Evolutionary conservation across 2,329 filamentous ascomycete species (phyloP).

Genomic region (Alternaria infectoria): DNA sequence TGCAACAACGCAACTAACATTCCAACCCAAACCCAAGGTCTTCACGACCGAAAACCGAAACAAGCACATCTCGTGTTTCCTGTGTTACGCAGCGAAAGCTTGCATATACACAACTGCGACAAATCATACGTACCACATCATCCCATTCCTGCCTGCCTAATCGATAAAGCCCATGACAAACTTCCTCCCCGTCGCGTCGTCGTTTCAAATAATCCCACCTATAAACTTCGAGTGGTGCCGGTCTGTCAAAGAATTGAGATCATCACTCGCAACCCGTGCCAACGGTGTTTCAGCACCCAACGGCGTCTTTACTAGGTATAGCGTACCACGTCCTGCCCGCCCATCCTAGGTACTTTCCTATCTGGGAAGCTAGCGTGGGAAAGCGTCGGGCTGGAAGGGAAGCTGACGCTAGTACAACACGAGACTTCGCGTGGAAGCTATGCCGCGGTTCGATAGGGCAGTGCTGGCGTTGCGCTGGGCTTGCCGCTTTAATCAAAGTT

Average conservation of each 20-base stretch:
- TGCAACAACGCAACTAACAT: background rate
- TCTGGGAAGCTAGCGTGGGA: constrained; percentile 1
- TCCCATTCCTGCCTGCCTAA: background rate
- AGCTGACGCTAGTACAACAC: background rate
- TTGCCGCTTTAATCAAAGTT: constrained; percentile 3
- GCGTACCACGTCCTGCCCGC: background rate
- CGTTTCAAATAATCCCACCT: background rate
- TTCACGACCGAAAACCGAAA: background rate
- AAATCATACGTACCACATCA: background rate
- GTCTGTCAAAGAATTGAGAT: background rate
- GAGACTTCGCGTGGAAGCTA: constrained; percentile 28
- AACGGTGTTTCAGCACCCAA: constrained; percentile 11
- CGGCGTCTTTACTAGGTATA: constrained; percentile 3
- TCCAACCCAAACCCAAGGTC: background rate
- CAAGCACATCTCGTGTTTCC: background rate
- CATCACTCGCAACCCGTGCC: background rate
- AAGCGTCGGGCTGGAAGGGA: background rate
- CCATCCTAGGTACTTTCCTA: background rate
- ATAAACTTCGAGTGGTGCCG: background rate
- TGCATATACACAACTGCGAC: background rate
- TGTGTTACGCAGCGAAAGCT: background rate
- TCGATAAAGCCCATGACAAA: background rate
- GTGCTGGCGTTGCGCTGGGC: background rate
- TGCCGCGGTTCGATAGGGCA: constrained; percentile 20
- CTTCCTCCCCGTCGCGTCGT: background rate